Conservation (phyloP, 495 filamentous ascomycete species). For the Penicillium argentinense region DNA sequence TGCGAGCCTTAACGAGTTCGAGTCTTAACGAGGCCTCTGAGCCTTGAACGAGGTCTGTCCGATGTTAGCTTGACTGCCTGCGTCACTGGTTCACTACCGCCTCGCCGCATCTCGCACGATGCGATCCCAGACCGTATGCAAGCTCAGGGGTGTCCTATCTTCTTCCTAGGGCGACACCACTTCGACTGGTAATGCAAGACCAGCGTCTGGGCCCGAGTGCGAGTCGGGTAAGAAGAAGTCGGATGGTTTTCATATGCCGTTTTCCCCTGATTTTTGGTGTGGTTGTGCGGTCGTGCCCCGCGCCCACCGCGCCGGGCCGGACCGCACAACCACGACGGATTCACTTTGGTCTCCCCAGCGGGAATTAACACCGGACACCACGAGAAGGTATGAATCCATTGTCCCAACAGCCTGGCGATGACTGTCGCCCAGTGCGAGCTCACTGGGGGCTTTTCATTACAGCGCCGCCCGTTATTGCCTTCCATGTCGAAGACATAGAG, state of each 20-base stretch:
- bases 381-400: slow-evolving; percentile 18
- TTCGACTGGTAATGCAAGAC: slow-evolving; percentile 17
- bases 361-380: slow-evolving; percentile 16
- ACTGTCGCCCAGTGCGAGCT: slow-evolving; percentile 9
- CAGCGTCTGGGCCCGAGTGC: slow-evolving; percentile 13
- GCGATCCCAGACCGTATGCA: slow-evolving; percentile 21
- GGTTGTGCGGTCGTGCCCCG: slow-evolving; percentile 7
- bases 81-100: slow-evolving; percentile 16
- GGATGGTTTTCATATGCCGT: slow-evolving; percentile 11
- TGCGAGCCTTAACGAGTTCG: slow-evolving; percentile 15
- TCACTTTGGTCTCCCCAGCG: slow-evolving; percentile 14
- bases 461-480: too few species aligned
- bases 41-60: slow-evolving; percentile 19
- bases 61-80: slow-evolving; percentile 17
- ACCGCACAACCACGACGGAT: slow-evolving; percentile 16
- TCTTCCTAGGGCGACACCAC: slow-evolving; percentile 19
- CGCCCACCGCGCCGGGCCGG: slow-evolving; percentile 2
- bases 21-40: slow-evolving; percentile 17
- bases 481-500: too few species aligned
- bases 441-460: too few species aligned
- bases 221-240: slow-evolving; percentile 16
- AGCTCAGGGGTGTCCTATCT: slow-evolving; percentile 22
- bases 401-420: slow-evolving; percentile 10
- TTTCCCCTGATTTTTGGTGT: slow-evolving; percentile 16
- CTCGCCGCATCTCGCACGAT: slow-evolving; percentile 20